Base-by-base conservation (phyloP, 2,329 filamentous ascomycete species). In the Venturiaceae sp. region DNA sequence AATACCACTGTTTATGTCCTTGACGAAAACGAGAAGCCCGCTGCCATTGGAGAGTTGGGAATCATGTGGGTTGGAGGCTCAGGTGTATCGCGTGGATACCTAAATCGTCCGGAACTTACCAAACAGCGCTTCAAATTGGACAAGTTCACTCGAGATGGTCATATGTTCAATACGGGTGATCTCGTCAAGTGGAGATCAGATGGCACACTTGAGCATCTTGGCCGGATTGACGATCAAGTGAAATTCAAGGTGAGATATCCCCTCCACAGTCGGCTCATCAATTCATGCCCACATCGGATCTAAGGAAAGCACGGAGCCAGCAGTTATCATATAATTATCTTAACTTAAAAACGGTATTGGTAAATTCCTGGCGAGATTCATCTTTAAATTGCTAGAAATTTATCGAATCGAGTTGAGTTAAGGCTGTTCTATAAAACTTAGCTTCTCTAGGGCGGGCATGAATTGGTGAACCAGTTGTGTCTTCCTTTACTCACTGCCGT, bases 171-270 rank as follows among this genome's bases (percentile, higher is more conserved):
- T 63, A 84, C 82, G 1, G 82, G 82, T 6, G 82, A 85, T 62
- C 72, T 84, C 23, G 80, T 78, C 19, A 72, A 74, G 13, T 84
- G 81, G 81, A 72, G 73, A 37, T 65, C 71, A 2, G 76, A 82
- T 63, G 81, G 82, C 11, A 75, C 73, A 28, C 71, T 85, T 37
- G 74, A 81, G 46, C 80, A 79, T 23, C 74, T 82, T 34, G 81
- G 82, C 3, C 76, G 82, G 36, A 74, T 74, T n/a, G 82, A 85
- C 63, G 81, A 84, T 60, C 82, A 84, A 64, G 78, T 84, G 60
- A 84, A 84, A 68, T 76, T 84, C 65, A 82, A 83, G 75, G n/a
- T n/a, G n/a, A n/a, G n/a, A n/a, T n/a, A n/a, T n/a, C 81, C 82
- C 7, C 83, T 84, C 65, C 79, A n/a, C n/a, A n/a, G n/a, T n/a